Evolutionary conservation across 768 basidiomycete species (phyloP), one percentile per base, ranked within the genome.

Genomic region (Galerina sulciceps): DNA sequence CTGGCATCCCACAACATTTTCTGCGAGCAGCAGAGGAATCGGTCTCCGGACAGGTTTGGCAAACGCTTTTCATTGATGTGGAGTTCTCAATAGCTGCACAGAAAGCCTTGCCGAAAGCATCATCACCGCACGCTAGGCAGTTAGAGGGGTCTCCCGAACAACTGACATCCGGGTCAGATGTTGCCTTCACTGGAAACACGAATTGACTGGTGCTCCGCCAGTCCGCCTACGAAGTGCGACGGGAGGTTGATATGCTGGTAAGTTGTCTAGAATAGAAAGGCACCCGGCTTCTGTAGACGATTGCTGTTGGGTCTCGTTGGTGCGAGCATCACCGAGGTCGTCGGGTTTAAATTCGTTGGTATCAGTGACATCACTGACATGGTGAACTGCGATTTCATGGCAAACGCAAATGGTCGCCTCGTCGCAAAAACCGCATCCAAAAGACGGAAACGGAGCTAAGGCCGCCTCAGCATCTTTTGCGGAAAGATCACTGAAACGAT

Each of bases 111-210:
- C 93, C 93, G 63, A 95, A 95, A 18, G 82, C 81, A 70, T 95
- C 94, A 66, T 91, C 88, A 4, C 87, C 88, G 69, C 94, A 96
- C 4, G 93, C 94, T 52, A 84, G 71, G 68, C 94, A 96, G 71
- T 94, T 94, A 9, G 83, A 80, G 2, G 94, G 94, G 67, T 96
- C 92, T 11, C 94, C 94, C 15, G 93, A 90, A 71, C 94, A 96
- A 35, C 73, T 82, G 14, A 73, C 69, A 37, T 73, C 67, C 58
- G 62, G 48, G 66, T 36, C 26, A 35, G 43, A 18, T 31, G 58
- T 22, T 60, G 58, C 34, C 74, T 20, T 50, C 69, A 82, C 76
- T 9, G 85, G 81, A 70, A 90, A 91, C 36, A 90, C 73, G 83
- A 73, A 55, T 81, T 83, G 36, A 72, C 64, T 5, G 71, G 73